phyloP scores from a whole-genome alignment of 2,329 filamentous ascomycete genomes.

The Colletotrichum tabaci region DNA sequence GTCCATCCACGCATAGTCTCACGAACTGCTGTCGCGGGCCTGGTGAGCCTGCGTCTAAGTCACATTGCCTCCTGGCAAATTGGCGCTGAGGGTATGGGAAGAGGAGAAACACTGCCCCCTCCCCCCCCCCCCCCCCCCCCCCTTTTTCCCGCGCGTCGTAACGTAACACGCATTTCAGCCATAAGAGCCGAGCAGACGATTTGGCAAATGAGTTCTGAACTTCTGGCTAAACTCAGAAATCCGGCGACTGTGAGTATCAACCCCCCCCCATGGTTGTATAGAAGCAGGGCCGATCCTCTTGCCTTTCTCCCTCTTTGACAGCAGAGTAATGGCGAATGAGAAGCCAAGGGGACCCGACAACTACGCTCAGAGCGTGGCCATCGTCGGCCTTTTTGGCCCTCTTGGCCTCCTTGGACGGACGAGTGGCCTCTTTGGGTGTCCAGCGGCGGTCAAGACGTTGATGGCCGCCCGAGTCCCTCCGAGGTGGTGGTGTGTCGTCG shows the following conservation, averaged over 20 bases:
- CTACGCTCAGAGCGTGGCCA: background rate
- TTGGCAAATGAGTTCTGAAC: background rate
- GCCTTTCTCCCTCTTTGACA: conserved; percentile 4
- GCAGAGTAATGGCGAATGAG: conserved; percentile 11
- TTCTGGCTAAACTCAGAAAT: conserved; percentile 18
- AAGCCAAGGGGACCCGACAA: conserved; percentile 1
- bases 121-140: rapidly evolving
- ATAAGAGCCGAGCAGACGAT: conserved; percentile 7
- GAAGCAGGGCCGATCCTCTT: background rate
- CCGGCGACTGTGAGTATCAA: background rate
- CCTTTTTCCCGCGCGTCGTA: background rate
- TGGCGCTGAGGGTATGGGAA: background rate
- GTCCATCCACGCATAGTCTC: conserved; percentile 1
- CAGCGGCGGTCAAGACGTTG: background rate
- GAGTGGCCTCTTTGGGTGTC: too few relatives aligned
- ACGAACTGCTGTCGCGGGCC: background rate
- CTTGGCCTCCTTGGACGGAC: too few relatives aligned
- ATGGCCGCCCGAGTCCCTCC: background rate
- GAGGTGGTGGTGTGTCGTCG: conserved; percentile 2
- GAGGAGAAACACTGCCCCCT: conserved; percentile 22
- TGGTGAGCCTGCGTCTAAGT: background rate
- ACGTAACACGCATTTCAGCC: conserved; percentile 25
- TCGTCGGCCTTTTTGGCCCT: background rate
- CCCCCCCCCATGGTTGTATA: background rate
- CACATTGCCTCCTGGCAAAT: conserved; percentile 7